A percentile compares a stretch with the other conserved stretches of the same genome.
These are phyloP conservation scores for Mucor circinelloides DNA, from an alignment of 371 early-diverging fungal genomes.

Conservation along the genomic window DNA sequence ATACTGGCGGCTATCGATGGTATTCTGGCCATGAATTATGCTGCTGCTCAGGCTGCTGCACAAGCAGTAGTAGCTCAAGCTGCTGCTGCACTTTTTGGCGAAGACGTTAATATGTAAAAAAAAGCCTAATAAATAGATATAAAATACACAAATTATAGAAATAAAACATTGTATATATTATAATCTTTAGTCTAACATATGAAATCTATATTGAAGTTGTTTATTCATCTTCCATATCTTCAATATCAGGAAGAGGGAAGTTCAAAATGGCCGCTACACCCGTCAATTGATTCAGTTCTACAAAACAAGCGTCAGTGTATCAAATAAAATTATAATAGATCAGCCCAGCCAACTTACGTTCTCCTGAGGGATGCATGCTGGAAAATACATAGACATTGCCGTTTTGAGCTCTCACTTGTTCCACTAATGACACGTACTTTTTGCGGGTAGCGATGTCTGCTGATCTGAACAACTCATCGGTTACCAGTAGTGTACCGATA, in stretches of 20 bases:
- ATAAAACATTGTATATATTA: conserved; percentile 1
- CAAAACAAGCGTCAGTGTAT: background rate
- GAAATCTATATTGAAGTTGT: background rate
- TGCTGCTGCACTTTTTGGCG: conserved; percentile 48
- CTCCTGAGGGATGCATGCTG: conserved; percentile 91
- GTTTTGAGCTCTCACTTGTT: conserved; percentile 73
- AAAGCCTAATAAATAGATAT: background rate
- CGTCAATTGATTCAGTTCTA: conserved; percentile 86
- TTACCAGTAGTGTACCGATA: conserved; percentile 84
- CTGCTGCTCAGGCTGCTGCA: conserved; percentile 52
- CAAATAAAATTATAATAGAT: background rate
- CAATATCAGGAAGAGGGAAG: conserved; percentile 76
- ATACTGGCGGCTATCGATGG: conserved; percentile 75
- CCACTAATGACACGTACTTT: conserved; percentile 86
- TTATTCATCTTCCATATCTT: conserved; percentile 55
- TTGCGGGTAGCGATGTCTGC: conserved; percentile 83
- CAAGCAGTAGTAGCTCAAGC: conserved; percentile 53
- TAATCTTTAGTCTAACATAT: background rate
- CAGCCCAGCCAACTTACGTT: conserved; percentile 61
- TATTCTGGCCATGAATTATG: conserved; percentile 53
- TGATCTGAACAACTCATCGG: conserved; percentile 90
- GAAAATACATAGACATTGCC: conserved; percentile 91
- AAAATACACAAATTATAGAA: conserved; percentile 3
- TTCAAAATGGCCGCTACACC: conserved; percentile 95
- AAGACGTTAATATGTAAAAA: conserved; percentile 35